Evolutionary conservation across 2,329 filamentous ascomycete genomes (phyloP).

Genomic region (Blastomyces emzantsi): DNA sequence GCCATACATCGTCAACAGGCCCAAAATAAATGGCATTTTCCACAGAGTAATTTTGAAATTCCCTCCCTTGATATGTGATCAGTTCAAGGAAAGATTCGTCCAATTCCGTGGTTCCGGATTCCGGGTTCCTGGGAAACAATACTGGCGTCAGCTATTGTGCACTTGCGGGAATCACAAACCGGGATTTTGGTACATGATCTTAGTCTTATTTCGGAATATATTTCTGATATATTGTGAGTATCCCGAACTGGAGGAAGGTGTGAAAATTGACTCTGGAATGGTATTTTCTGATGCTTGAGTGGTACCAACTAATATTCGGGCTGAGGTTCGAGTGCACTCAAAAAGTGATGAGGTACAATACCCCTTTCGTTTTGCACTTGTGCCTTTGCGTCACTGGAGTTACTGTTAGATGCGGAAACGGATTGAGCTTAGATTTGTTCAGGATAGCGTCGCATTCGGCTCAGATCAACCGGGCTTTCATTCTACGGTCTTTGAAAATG

Average conservation of each 20-base stretch:
- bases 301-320: neutral
- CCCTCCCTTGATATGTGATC: constrained; percentile 52
- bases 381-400: neutral
- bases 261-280: neutral
- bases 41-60: constrained; percentile 59
- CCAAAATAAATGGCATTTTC: constrained; percentile 57
- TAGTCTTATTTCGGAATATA: neutral
- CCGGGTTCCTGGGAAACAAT: constrained; percentile 29
- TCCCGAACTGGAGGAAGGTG: too few relatives aligned
- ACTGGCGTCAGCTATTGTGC: neutral
- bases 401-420: neutral
- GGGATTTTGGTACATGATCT: constrained; percentile 5
- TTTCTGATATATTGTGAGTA: neutral
- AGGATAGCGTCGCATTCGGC: neutral
- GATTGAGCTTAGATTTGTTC: neutral
- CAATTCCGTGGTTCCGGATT: constrained; percentile 42
- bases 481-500: neutral
- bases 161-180: neutral
- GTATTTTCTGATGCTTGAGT: neutral
- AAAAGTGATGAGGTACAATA: neutral
- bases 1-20: constrained; percentile 60
- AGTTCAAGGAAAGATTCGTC: constrained; percentile 53
- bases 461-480: neutral
- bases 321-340: neutral
- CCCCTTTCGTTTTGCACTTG: constrained; percentile 1